Base-by-base conservation (phyloP, 441 rosid genomes). In the Raphanus hybrid region DNA sequence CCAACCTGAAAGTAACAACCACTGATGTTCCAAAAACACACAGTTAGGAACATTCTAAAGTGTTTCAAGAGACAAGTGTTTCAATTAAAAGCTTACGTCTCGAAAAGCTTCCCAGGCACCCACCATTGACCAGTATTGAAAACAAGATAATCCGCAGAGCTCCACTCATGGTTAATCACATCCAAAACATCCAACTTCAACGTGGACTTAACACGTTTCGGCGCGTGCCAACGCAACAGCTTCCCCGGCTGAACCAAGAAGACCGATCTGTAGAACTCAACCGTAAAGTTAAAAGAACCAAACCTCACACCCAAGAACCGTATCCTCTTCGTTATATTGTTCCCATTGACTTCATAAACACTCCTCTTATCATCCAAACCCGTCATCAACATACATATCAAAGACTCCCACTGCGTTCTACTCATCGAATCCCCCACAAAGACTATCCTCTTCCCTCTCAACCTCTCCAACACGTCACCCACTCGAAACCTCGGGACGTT, bases 91-190 rank as follows among this genome's bases (percentile, higher is more conserved):
- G n/a, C n/a, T n/a, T n/a, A n/a, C 20, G 20, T 18, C 20, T 18
- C 20, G 1, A 90, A 91, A 72, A 88, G 89, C 90, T 91, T 91
- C 84, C 89, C 89, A 15, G 97, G 94, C 68, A 86, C 92, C 97
- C 97, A 92, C 97, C 97, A 92, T 29, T 92, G 97, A 66, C 95
- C 97, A 1, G 92, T 86, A 72, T 92, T 92, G 87, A 92, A 92
- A 57, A 92, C 78, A 43, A 92, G 92, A 77, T 84, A 78, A 77
- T 92, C 93, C 1, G 95, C 87, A 10, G 86, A 75, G 64, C 83
- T 75, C 97, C 97, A 92, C 67, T 80, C 80, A 4, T 82, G 71
- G 84, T 89, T 85, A 67, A 86, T 89, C 34, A 84, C 88, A 82
- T 92, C 92, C 79, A 90, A 64, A 80, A 84, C 82, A 48, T 92